Conservation (phyloP, 2,329 filamentous ascomycete species). For the Alternaria burnsii region DNA sequence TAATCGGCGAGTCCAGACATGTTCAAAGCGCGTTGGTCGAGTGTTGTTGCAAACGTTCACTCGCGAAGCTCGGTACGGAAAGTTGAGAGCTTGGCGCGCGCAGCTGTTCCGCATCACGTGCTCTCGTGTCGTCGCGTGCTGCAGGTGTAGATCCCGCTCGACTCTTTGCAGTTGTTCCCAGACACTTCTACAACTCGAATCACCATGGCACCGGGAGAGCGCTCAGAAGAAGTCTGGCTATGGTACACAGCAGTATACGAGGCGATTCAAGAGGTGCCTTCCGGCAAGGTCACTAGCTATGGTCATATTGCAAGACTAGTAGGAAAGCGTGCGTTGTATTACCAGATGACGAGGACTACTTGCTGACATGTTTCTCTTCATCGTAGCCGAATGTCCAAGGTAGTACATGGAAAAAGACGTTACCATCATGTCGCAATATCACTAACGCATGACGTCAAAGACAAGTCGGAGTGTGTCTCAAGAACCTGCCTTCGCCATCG, state of each 20-base stretch:
- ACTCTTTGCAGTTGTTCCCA: slow-evolving; percentile 1
- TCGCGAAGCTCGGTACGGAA: slow-evolving; percentile 11
- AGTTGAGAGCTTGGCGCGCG: slow-evolving; percentile 19
- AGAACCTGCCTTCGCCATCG: slow-evolving; percentile 73
- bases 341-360: slow-evolving; percentile 20
- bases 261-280: slow-evolving; percentile 85
- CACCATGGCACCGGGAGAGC: slow-evolving; percentile 64
- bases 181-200: slow-evolving; percentile 6
- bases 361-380: slow-evolving; percentile 31
- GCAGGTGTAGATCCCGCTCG: slow-evolving; percentile 14
- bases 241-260: slow-evolving; percentile 82
- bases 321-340: slow-evolving; percentile 69
- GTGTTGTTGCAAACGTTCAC: slow-evolving; percentile 2
- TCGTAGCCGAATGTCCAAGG: slow-evolving; percentile 59
- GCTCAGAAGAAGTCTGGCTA: slow-evolving; percentile 75
- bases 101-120: slow-evolving; percentile 9
- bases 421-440: slow-evolving; percentile 17
- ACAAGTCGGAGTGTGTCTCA: slow-evolving; percentile 90
- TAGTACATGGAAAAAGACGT: slow-evolving; percentile 29
- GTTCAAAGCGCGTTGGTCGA: slow-evolving; percentile 20
- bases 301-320: slow-evolving; percentile 79
- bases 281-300: slow-evolving; percentile 86
- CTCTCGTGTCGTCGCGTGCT: slow-evolving; percentile 41
- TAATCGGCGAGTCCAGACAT: slow-evolving; percentile 78
- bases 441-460: slow-evolving; percentile 58